These are phyloP conservation scores for Thozetella sp. DNA, from an alignment of 495 filamentous ascomycete species.

Conservation along the genomic window DNA sequence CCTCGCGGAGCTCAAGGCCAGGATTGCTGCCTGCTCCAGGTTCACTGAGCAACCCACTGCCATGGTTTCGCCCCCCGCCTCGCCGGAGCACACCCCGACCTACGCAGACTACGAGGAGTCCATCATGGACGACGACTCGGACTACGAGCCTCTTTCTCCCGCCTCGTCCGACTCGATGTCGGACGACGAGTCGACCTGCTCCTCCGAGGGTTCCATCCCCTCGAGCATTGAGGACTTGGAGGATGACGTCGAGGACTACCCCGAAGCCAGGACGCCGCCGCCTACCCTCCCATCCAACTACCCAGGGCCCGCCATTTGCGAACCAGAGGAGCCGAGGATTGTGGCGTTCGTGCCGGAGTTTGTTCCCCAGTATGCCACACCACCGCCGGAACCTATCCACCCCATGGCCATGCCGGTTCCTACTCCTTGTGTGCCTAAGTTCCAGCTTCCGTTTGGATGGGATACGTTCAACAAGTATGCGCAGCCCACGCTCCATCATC, in stretches of 20 bases:
- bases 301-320: conserved; percentile 34
- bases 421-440: conserved; percentile 36
- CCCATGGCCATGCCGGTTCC: conserved; percentile 20
- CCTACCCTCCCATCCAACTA: conserved; percentile 24
- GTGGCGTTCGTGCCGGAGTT: conserved; percentile 39
- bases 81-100: conserved; percentile 32
- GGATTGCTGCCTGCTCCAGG: conserved; percentile 74
- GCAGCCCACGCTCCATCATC: conserved; percentile 36
- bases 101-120: conserved; percentile 47
- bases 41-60: conserved; percentile 61
- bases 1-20: conserved; percentile 75
- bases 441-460: conserved; percentile 42
- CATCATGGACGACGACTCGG: conserved; percentile 32
- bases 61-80: conserved; percentile 33
- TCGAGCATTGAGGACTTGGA: conserved; percentile 47
- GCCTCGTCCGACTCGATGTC: conserved; percentile 36
- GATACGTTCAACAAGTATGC: conserved; percentile 42
- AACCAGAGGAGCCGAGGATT: conserved; percentile 36
- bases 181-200: conserved; percentile 44
- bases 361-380: conserved; percentile 32
- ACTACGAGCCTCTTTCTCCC: conserved; percentile 40
- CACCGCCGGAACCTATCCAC: conserved; percentile 16
- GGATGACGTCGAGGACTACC: conserved; percentile 34
- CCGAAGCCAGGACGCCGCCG: conserved; percentile 40
- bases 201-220: conserved; percentile 44